phyloP scores from a whole-genome alignment of 1,284 basidiomycete genomes.

The Malassezia nana region DNA sequence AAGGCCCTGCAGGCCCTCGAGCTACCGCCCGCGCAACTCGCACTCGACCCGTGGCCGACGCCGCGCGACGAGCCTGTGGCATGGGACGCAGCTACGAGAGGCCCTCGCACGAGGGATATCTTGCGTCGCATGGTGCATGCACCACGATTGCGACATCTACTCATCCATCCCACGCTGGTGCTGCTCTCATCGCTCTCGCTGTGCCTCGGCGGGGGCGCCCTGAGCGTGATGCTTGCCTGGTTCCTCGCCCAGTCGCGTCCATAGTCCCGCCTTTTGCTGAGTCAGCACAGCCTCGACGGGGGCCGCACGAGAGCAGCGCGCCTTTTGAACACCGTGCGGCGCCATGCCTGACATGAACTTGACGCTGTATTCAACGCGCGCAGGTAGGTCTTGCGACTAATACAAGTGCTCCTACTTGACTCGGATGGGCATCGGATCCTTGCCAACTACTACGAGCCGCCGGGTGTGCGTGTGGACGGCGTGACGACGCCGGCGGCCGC shows the following conservation, averaged over 20 bases:
- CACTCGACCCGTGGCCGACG: conserved; percentile 4
- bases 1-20: neutral
- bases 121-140: neutral
- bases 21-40: neutral
- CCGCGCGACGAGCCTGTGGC: neutral
- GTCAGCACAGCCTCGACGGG: conserved; percentile 1
- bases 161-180: neutral
- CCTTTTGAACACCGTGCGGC: neutral
- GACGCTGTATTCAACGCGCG: conserved; percentile 43
- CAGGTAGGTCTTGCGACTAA: conserved; percentile 16
- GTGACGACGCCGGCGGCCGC: conserved; percentile 19
- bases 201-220: conserved; percentile 8
- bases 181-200: conserved; percentile 8
- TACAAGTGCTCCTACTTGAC: conserved; percentile 73
- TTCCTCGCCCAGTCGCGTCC: conserved; percentile 3
- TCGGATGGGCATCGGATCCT: conserved; percentile 85
- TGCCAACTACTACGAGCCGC: conserved; percentile 79
- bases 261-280: neutral
- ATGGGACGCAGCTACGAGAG: neutral
- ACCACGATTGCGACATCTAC: neutral
- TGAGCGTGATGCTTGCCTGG: conserved; percentile 10
- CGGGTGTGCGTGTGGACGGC: conserved; percentile 19
- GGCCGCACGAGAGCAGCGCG: neutral
- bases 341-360: conserved; percentile 26
- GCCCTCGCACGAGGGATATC: neutral